phyloP scores from a whole-genome alignment of 2,329 filamentous ascomycete genomes.

The Chaetomiaceae sp. region DNA sequence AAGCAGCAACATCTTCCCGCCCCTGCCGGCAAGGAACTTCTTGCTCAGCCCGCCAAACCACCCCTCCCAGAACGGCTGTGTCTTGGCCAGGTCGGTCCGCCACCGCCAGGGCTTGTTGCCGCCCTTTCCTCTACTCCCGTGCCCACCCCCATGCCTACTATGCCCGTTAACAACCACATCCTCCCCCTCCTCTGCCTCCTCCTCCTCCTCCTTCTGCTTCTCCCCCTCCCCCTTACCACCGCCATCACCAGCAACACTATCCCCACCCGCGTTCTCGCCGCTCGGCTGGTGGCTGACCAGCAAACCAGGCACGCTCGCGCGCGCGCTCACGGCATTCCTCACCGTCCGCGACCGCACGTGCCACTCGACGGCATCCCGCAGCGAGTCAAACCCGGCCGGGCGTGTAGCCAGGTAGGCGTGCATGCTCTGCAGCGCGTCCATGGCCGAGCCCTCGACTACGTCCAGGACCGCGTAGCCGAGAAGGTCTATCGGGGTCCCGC shows the following conservation, averaged over 20 bases:
- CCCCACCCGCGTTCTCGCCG: neutral
- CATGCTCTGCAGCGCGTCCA: constrained; percentile 94
- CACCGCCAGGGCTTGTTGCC: constrained; percentile 60
- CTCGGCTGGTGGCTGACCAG: constrained; percentile 43
- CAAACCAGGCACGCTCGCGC: constrained; percentile 80
- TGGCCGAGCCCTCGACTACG: constrained; percentile 91
- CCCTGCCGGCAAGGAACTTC: constrained; percentile 78
- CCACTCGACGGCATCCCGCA: constrained; percentile 86
- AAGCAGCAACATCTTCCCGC: constrained; percentile 78
- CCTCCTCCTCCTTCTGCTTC: too few relatives aligned
- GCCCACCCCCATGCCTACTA: neutral
- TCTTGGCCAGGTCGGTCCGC: constrained; percentile 78
- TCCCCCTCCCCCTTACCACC: constrained; percentile 29
- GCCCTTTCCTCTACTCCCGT: constrained; percentile 1
- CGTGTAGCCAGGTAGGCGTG: constrained; percentile 81
- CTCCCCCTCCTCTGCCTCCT: constrained; percentile 30
- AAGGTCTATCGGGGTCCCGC: constrained; percentile 42
- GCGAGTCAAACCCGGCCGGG: constrained; percentile 69
- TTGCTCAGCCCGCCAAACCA: constrained; percentile 88
- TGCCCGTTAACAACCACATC: too few relatives aligned
- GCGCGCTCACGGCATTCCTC: constrained; percentile 75
- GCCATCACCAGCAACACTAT: neutral
- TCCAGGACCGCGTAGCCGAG: constrained; percentile 88
- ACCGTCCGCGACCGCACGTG: constrained; percentile 86
- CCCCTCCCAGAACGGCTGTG: constrained; percentile 87